phyloP scores from a whole-genome alignment of 495 filamentous ascomycete genomes.

The Trichocladium uniseriatum region DNA sequence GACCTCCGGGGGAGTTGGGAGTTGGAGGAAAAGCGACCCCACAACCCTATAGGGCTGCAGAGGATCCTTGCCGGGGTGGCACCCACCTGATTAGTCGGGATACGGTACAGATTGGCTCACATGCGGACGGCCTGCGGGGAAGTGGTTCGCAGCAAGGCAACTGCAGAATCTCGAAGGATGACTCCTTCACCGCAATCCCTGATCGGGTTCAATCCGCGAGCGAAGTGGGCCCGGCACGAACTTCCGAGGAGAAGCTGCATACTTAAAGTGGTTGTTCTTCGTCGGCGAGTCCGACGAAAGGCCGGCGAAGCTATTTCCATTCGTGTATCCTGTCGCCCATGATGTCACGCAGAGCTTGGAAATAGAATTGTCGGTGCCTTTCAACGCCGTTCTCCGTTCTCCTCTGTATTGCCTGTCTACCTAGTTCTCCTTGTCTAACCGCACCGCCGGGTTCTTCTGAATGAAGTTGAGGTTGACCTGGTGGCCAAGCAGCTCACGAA shows the following conservation, averaged over 20 bases:
- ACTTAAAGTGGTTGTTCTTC: no score
- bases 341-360: background rate
- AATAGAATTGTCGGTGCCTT: no score
- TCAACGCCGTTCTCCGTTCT: no score
- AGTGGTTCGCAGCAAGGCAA: background rate
- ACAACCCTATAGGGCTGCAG: background rate
- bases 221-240: no score
- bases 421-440: constrained; percentile 67
- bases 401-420: no score
- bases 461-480: constrained; percentile 77
- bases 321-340: background rate
- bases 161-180: background rate
- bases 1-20: no score
- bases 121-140: background rate
- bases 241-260: no score
- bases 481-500: constrained; percentile 76
- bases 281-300: no score
- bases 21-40: no score
- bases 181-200: background rate
- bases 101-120: background rate
- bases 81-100: background rate
- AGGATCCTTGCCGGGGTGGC: background rate
- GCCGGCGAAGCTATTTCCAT: no score
- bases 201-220: background rate
- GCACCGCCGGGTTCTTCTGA: constrained; percentile 71